Conservation (phyloP, 805 yeast genomes). For the Cyberlindnera veronae region DNA sequence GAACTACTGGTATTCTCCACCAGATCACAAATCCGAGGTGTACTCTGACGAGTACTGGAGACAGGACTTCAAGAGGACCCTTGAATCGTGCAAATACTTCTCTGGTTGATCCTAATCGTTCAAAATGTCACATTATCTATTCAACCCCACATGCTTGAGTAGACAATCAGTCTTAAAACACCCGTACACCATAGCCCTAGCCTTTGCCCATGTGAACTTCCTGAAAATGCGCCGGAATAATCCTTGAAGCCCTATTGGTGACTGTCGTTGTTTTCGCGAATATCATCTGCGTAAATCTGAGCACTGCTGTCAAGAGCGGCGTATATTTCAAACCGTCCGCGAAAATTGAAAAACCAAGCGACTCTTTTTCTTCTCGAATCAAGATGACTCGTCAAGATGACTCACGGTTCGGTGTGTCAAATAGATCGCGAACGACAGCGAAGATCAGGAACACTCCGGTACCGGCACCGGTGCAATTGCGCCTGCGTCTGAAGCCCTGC, state of each 20-base stretch:
- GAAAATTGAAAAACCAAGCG: neutral
- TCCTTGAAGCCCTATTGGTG: constrained; percentile 6
- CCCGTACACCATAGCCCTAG: constrained; percentile 8
- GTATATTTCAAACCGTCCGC: neutral
- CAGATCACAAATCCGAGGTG: constrained; percentile 36
- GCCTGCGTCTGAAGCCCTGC: too few relatives aligned
- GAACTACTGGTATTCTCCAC: constrained; percentile 76
- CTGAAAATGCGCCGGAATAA: too few relatives aligned
- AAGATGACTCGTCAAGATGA: neutral
- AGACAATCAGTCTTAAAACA: constrained; percentile 1
- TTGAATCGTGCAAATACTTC: constrained; percentile 29
- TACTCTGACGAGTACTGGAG: constrained; percentile 53
- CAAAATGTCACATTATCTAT: neutral
- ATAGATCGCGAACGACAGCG: neutral
- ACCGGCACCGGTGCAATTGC: neutral
- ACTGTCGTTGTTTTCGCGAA: neutral
- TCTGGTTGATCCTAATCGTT: neutral
- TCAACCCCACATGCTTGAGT: neutral
- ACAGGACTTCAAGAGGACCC: constrained; percentile 46
- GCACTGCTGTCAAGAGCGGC: too few relatives aligned
- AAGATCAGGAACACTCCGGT: neutral
- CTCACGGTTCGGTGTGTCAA: neutral
- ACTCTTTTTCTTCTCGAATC: neutral
- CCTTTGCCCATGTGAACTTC: too few relatives aligned
- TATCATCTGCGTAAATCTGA: constrained; percentile 6